Evolutionary conservation across 106 monocot species (phyloP).

Genomic region (Allium cepa): DNA sequence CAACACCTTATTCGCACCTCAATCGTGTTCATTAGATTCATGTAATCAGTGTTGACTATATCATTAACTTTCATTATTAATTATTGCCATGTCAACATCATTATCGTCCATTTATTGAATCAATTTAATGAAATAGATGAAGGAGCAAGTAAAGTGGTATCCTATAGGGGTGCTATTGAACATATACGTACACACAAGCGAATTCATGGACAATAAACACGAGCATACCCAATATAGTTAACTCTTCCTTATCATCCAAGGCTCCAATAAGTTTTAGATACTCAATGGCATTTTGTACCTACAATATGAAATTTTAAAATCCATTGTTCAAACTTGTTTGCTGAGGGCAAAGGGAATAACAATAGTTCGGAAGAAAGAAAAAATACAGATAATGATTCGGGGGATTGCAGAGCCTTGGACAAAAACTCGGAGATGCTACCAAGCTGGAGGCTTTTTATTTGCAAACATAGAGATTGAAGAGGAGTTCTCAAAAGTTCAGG

Average conservation of each 20-base stretch:
- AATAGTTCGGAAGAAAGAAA: not conserved
- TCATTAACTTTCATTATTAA: too few relatives aligned
- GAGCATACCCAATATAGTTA: conserved; percentile 72
- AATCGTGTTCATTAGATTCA: too few relatives aligned
- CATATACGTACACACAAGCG: too few relatives aligned
- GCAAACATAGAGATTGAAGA: conserved; percentile 94
- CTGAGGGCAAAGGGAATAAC: too few relatives aligned
- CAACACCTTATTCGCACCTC: too few relatives aligned
- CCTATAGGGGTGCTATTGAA: too few relatives aligned
- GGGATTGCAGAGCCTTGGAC: conserved; percentile 90
- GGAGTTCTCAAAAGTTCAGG: conserved; percentile 97
- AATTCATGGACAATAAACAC: conserved; percentile 3
- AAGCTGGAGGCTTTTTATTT: conserved; percentile 89
- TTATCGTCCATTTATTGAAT: too few relatives aligned
- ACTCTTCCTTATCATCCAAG: conserved; percentile 83
- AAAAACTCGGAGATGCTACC: conserved; percentile 95
- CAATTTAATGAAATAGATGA: too few relatives aligned
- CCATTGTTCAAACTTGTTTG: not conserved
- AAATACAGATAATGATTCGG: conserved; percentile 79
- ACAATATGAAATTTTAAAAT: conserved; percentile 13
- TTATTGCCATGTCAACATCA: too few relatives aligned
- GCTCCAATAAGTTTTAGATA: conserved; percentile 97
- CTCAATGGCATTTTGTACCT: conserved; percentile 99
- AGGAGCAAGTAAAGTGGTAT: too few relatives aligned
- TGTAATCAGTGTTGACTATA: too few relatives aligned